Percentiles rank a stretch among this genome's conserved stretches.
Evolutionary conservation across 345 rosid species (phyloP).

Genomic region (Rhizophora mangle): DNA sequence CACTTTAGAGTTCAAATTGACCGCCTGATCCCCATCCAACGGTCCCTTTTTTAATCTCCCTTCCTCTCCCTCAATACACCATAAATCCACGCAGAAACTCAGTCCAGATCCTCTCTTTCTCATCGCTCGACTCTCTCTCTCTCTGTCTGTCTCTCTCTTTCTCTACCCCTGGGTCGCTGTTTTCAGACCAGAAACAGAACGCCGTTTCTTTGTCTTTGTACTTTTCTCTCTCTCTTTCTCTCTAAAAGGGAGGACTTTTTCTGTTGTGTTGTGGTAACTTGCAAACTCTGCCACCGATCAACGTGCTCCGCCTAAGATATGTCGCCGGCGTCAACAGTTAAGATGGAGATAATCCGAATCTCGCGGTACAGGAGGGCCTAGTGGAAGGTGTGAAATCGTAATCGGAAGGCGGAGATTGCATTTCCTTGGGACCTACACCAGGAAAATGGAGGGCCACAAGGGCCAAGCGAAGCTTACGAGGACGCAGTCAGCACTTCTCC

Average conservation of each 20-base stretch:
- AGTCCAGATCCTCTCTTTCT: slow-evolving; percentile 16
- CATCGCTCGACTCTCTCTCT: too few species aligned
- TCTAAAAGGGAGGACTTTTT: slow-evolving; percentile 1
- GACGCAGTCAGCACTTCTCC: slow-evolving; percentile 78
- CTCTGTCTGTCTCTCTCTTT: not conserved
- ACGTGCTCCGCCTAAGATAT: slow-evolving; percentile 38
- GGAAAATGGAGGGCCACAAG: slow-evolving; percentile 58
- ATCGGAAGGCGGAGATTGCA: slow-evolving; percentile 18
- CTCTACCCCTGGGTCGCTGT: not conserved
- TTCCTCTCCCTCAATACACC: slow-evolving; percentile 23
- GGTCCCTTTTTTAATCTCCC: slow-evolving; percentile 41
- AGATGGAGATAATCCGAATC: slow-evolving; percentile 39
- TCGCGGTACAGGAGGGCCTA: slow-evolving; percentile 46
- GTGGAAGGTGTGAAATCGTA: not conserved
- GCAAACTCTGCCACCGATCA: slow-evolving; percentile 35
- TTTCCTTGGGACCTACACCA: slow-evolving; percentile 4
- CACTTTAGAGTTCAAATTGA: not conserved
- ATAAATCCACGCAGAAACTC: slow-evolving; percentile 35
- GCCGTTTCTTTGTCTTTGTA: not conserved
- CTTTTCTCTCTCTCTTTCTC: slow-evolving; percentile 16
- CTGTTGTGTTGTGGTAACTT: slow-evolving; percentile 21
- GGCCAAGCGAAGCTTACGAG: slow-evolving; percentile 67
- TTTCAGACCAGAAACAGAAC: too few species aligned
- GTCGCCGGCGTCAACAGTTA: slow-evolving; percentile 38
- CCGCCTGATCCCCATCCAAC: slow-evolving; percentile 49